Conservation (phyloP, 176 grass and related monocot species). For the Rhynchospora pubera region DNA sequence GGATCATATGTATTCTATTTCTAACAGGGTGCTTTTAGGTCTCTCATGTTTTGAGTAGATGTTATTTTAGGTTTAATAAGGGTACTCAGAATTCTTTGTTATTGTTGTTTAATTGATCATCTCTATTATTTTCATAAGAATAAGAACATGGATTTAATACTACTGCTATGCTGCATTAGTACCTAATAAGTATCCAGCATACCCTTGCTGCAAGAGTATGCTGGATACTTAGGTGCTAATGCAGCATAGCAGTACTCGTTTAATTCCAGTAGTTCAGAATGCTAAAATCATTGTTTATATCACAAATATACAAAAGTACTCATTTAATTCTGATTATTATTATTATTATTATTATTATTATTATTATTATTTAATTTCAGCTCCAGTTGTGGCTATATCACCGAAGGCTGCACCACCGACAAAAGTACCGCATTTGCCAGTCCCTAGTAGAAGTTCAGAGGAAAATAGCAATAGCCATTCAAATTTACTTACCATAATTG, state of each 20-base stretch:
- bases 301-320: not conserved
- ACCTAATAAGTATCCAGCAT: not conserved
- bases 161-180: not conserved
- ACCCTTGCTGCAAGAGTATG: not conserved
- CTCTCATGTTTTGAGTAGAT: not conserved
- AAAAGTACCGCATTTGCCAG: slow-evolving; percentile 27
- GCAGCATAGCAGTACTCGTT: no score
- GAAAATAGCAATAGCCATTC: slow-evolving; percentile 34
- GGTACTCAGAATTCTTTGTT: not conserved
- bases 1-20: not conserved
- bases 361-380: slow-evolving; percentile 41
- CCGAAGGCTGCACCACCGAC: slow-evolving; percentile 55
- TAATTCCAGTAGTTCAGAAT: not conserved
- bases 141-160: not conserved
- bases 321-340: slow-evolving; percentile 9
- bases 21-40: not conserved
- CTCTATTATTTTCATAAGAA: not conserved
- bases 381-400: slow-evolving; percentile 45
- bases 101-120: not conserved
- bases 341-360: not conserved
- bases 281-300: not conserved
- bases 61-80: not conserved
- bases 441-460: slow-evolving; percentile 10
- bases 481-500: slow-evolving; percentile 48
- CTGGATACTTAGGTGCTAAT: no score